Percentiles rank a stretch among this genome's conserved stretches.
Evolutionary conservation across 1,284 basidiomycete genomes (phyloP).

Genomic region (Gymnopus androsaceus): DNA sequence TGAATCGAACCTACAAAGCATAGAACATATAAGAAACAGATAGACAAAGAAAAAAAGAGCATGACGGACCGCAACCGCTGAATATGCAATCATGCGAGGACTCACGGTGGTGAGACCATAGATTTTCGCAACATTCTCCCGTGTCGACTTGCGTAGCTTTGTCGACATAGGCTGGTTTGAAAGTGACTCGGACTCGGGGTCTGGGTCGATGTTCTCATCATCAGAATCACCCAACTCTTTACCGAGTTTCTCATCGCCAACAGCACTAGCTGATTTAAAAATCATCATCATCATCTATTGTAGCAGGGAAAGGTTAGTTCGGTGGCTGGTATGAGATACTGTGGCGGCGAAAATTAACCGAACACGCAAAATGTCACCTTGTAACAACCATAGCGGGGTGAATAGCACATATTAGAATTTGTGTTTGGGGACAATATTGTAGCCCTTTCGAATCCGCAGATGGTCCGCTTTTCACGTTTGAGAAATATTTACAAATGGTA

Average conservation of each 20-base stretch:
- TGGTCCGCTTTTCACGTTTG: no score
- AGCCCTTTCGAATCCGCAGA: no score
- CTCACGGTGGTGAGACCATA: not conserved
- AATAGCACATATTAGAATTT: no score
- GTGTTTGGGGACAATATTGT: no score
- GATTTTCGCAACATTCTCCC: not conserved
- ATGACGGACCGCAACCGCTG: not conserved
- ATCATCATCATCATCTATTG: not conserved
- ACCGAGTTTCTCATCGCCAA: not conserved
- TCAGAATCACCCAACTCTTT: not conserved
- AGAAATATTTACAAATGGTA: no score
- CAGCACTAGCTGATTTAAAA: not conserved
- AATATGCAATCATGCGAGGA: slow-evolving; percentile 7
- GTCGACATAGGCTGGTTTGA: not conserved
- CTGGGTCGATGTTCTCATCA: not conserved
- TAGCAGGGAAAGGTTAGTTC: no score
- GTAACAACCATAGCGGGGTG: no score
- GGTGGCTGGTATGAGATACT: no score
- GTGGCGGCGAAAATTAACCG: no score
- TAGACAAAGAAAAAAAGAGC: not conserved
- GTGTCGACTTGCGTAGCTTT: slow-evolving; percentile 2
- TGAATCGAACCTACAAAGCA: slow-evolving; percentile 8
- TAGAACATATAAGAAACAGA: not conserved
- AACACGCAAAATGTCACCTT: no score
- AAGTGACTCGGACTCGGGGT: not conserved